Conservation (phyloP, 2,329 filamentous ascomycete genomes). For the Chrysosphaeria jannelii region DNA sequence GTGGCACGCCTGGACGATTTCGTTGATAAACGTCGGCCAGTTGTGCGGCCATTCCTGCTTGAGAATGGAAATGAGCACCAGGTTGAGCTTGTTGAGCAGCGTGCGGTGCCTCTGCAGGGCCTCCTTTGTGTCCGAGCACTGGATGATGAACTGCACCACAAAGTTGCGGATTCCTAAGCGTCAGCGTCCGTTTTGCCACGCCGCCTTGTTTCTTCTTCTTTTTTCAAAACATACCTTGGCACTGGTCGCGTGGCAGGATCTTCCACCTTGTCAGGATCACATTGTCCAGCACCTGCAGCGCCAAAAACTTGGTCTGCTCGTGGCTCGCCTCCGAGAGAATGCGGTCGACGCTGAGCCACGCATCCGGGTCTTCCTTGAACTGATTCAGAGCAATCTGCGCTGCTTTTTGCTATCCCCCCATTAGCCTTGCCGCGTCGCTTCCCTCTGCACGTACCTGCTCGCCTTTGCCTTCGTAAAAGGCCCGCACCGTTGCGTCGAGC, state of each 20-base stretch:
- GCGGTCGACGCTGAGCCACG: slow-evolving; percentile 92
- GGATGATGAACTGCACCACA: slow-evolving; percentile 93
- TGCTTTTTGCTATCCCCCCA: slow-evolving; percentile 72
- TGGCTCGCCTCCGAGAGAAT: slow-evolving; percentile 83
- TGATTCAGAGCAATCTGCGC: slow-evolving; percentile 81
- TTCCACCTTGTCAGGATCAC: slow-evolving; percentile 99
- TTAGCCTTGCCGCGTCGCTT: slow-evolving; percentile 8
- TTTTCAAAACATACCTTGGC: slow-evolving; percentile 32
- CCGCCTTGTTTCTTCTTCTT: background rate
- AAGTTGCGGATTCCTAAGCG: slow-evolving; percentile 80
- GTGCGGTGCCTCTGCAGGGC: slow-evolving; percentile 58
- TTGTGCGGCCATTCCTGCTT: slow-evolving; percentile 99
- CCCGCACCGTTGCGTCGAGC: slow-evolving; percentile 83
- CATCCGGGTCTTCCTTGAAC: slow-evolving; percentile 98
- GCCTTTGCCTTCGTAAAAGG: slow-evolving; percentile 92
- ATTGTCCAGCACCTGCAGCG: slow-evolving; percentile 86
- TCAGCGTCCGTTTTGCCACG: background rate
- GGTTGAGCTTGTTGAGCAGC: slow-evolving; percentile 89
- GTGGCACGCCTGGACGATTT: slow-evolving; percentile 90
- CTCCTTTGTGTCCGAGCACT: slow-evolving; percentile 73
- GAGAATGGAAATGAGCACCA: slow-evolving; percentile 85
- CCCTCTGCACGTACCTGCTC: slow-evolving; percentile 49
- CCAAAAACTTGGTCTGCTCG: slow-evolving; percentile 89
- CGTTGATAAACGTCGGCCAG: slow-evolving; percentile 99
- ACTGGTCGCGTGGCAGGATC: slow-evolving; percentile 83